Conservation (phyloP, 2,329 filamentous ascomycete species). For the Colletotrichum siamense region DNA sequence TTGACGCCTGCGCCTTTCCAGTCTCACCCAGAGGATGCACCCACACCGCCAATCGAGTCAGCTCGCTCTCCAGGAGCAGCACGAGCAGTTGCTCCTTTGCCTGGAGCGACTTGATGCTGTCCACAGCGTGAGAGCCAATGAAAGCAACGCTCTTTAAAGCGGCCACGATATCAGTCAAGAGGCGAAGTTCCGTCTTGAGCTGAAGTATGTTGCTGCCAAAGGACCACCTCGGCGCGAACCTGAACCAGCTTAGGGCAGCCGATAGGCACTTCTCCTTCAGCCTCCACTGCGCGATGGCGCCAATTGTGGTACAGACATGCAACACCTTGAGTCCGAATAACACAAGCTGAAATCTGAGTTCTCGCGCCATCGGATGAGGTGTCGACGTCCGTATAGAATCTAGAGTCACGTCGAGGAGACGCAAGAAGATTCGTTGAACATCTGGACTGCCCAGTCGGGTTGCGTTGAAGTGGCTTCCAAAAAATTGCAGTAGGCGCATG, state of each 20-base stretch:
- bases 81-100: conserved; percentile 85
- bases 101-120: conserved; percentile 69
- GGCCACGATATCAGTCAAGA: conserved; percentile 76
- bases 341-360: conserved; percentile 89
- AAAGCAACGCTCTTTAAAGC: conserved; percentile 69
- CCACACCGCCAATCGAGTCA: conserved; percentile 86
- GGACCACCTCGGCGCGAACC: conserved; percentile 83
- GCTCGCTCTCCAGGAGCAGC: conserved; percentile 83
- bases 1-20: conserved; percentile 37
- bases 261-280: conserved; percentile 90
- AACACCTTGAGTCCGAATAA: conserved; percentile 83
- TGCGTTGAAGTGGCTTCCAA: conserved; percentile 94
- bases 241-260: conserved; percentile 89
- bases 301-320: conserved; percentile 71
- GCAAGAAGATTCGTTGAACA: conserved; percentile 80
- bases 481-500: conserved; percentile 82
- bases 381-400: conserved; percentile 73
- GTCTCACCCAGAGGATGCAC: conserved; percentile 73
- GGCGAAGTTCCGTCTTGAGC: conserved; percentile 87
- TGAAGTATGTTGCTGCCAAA: conserved; percentile 95
- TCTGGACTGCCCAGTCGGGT: conserved; percentile 85
- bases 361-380: conserved; percentile 85
- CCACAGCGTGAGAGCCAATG: conserved; percentile 58
- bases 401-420: conserved; percentile 80
- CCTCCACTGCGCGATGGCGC: conserved; percentile 72